These are phyloP conservation scores for Kregervanrija fluxuum DNA, from an alignment of 805 yeast species.

Conservation along the genomic window DNA sequence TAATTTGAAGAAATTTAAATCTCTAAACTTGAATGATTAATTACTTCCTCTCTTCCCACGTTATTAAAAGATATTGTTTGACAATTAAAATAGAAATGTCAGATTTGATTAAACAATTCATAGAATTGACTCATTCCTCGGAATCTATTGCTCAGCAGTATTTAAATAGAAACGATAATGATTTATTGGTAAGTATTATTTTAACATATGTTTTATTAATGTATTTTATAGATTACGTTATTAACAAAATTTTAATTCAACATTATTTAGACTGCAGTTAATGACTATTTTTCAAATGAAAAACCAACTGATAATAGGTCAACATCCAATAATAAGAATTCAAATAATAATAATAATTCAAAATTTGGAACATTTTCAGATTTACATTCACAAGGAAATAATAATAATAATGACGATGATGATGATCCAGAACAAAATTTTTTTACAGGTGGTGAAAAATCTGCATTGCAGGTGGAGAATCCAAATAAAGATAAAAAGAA, in stretches of 20 bases:
- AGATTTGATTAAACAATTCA: slow-evolving; percentile 10
- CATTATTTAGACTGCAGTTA: slow-evolving; percentile 17
- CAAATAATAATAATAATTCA: slow-evolving; percentile 5
- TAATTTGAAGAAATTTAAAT: background rate
- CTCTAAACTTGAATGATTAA: no score
- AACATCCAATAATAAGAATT: background rate
- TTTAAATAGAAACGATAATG: slow-evolving; percentile 24
- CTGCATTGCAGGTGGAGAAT: slow-evolving; percentile 73
- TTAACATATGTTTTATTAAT: background rate
- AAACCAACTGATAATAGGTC: slow-evolving; percentile 4
- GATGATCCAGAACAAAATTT: slow-evolving; percentile 32
- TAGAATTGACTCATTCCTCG: slow-evolving; percentile 19
- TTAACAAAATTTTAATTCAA: background rate
- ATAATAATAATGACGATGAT: slow-evolving; percentile 22
- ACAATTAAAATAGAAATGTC: slow-evolving; percentile 1
- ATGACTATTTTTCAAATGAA: slow-evolving; percentile 19
- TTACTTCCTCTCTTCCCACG: no score
- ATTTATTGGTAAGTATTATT: slow-evolving; percentile 11
- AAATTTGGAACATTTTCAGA: slow-evolving; percentile 28
- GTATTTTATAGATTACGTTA: background rate
- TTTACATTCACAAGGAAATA: slow-evolving; percentile 23
- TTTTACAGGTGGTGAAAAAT: slow-evolving; percentile 63
- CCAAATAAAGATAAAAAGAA: slow-evolving; percentile 38
- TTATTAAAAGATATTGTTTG: no score
- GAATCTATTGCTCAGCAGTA: slow-evolving; percentile 32